These are phyloP conservation scores for Cornus kousa DNA, from an alignment of 148 eudicot genomes.

Conservation along the genomic window DNA sequence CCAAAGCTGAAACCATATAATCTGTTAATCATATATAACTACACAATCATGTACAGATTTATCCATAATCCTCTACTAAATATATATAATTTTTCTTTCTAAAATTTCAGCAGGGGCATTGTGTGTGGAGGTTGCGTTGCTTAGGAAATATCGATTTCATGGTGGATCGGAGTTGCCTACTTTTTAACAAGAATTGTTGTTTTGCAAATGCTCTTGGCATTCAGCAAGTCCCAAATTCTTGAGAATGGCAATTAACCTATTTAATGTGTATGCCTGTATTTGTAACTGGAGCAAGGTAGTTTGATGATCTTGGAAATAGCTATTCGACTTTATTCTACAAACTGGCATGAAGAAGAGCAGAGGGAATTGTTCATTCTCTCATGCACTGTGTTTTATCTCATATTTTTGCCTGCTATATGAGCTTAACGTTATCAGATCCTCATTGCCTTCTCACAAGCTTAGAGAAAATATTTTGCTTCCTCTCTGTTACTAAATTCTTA, in stretches of 20 bases:
- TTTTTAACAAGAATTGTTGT: not conserved
- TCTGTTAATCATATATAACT: not conserved
- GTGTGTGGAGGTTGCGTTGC: slow-evolving; percentile 88
- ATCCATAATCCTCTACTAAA: not conserved
- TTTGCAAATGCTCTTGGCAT: slow-evolving; percentile 13
- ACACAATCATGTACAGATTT: no score
- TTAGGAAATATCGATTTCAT: slow-evolving; percentile 9
- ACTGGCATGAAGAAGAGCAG: not conserved
- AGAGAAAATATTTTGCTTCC: not conserved
- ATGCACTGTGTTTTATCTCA: not conserved
- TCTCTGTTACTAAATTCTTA: not conserved
- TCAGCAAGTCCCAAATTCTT: not conserved
- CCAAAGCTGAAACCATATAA: not conserved
- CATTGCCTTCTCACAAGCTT: not conserved
- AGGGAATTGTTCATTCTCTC: slow-evolving; percentile 27
- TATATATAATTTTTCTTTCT: not conserved
- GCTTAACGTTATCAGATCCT: not conserved
- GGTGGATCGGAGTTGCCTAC: not conserved
- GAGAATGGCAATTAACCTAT: not conserved
- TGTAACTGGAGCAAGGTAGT: not conserved
- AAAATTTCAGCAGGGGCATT: slow-evolving; percentile 55
- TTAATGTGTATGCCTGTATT: not conserved
- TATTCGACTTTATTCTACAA: not conserved
- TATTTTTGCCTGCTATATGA: not conserved
- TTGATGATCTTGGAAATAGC: no score